A percentile compares a stretch with the other conserved stretches of the same genome.
These are phyloP conservation scores for Vachellia pachyceras DNA, from an alignment of 306 rosid species.

Conservation along the genomic window DNA sequence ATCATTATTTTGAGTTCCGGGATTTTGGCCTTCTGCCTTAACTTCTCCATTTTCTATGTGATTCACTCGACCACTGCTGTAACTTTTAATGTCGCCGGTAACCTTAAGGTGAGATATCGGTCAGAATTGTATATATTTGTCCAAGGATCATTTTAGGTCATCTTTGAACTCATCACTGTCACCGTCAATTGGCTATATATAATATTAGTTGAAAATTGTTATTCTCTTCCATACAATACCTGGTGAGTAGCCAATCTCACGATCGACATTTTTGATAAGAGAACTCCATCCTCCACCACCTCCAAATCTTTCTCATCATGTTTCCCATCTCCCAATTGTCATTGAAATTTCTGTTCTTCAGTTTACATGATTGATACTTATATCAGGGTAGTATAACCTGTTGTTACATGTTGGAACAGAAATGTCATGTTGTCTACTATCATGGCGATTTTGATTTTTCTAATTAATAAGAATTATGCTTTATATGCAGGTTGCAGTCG, in stretches of 20 bases:
- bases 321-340: too few species aligned
- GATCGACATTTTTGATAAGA: too few species aligned
- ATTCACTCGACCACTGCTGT: slow-evolving; percentile 99
- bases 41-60: slow-evolving; percentile 94
- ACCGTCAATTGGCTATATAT: neutral
- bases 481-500: slow-evolving; percentile 80
- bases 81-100: slow-evolving; percentile 98
- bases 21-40: slow-evolving; percentile 92
- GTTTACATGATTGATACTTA: too few species aligned
- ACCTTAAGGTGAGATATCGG: slow-evolving; percentile 80
- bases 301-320: too few species aligned
- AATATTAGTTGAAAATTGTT: too few species aligned
- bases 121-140: neutral
- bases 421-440: neutral
- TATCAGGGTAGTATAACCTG: too few species aligned
- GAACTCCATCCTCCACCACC: too few species aligned
- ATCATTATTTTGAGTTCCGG: slow-evolving; percentile 85
- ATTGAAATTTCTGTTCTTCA: too few species aligned
- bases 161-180: slow-evolving; percentile 20
- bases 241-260: too few species aligned
- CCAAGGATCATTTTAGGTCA: neutral
- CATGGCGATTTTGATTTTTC: neutral
- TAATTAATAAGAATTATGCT: slow-evolving; percentile 1
- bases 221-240: too few species aligned
- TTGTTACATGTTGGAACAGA: neutral